Conservation (phyloP, 441 rosid species). For the Erodium trifolium region DNA sequence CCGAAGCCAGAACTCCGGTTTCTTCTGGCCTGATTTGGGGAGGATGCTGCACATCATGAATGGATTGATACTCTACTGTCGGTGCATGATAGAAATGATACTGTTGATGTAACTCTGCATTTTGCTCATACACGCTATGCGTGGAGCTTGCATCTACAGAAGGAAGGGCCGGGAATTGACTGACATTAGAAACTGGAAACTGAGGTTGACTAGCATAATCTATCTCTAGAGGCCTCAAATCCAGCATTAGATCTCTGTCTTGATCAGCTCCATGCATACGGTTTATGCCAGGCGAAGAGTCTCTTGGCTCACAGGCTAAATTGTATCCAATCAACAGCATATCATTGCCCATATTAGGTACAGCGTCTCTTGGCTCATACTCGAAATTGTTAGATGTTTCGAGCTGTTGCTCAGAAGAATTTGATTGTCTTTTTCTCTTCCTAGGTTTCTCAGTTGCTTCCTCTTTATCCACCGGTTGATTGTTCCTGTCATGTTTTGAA, state of each 20-base stretch:
- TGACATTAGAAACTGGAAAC: constrained; percentile 29
- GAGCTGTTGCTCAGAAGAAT: constrained; percentile 28
- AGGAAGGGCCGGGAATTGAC: constrained; percentile 30
- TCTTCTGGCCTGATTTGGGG: constrained; percentile 33
- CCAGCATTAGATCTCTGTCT: constrained; percentile 27
- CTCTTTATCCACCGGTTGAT: constrained; percentile 29
- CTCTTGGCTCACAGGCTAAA: constrained; percentile 2
- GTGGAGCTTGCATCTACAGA: constrained; percentile 31
- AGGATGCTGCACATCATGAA: constrained; percentile 34
- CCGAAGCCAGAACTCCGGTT: constrained; percentile 19
- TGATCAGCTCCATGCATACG: constrained; percentile 22
- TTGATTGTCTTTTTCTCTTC: constrained; percentile 37
- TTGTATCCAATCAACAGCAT: constrained; percentile 28
- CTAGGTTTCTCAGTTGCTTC: constrained; percentile 33
- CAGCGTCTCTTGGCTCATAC: constrained; percentile 30
- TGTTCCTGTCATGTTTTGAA: constrained; percentile 56
- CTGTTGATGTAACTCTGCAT: constrained; percentile 40
- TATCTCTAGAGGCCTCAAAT: constrained; percentile 27
- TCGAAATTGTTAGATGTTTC: constrained; percentile 25
- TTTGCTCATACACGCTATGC: constrained; percentile 39
- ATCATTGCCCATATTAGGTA: constrained; percentile 54
- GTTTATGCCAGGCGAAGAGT: constrained; percentile 3
- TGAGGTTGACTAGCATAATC: constrained; percentile 32
- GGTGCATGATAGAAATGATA: constrained; percentile 44
- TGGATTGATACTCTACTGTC: constrained; percentile 34